These are phyloP conservation scores for Reticulascus tulasneorum DNA, from an alignment of 2,329 filamentous ascomycete genomes.

Conservation along the genomic window DNA sequence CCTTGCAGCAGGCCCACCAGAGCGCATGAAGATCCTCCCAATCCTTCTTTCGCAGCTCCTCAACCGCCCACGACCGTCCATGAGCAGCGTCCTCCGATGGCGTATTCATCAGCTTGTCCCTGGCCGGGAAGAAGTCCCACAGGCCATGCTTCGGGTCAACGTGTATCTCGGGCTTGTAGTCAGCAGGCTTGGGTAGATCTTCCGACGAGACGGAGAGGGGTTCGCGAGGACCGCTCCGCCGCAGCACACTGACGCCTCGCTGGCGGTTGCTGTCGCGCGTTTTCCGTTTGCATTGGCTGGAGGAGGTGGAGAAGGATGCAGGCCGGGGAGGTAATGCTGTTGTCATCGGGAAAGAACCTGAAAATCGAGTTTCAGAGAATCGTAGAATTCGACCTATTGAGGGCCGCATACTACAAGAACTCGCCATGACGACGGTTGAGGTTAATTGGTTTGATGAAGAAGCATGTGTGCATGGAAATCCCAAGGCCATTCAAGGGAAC, in stretches of 20 bases:
- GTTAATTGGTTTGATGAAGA: constrained; percentile 7
- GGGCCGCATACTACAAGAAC: constrained; percentile 22
- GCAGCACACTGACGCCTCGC: constrained; percentile 78
- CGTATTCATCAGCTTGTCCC: constrained; percentile 63
- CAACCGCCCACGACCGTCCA: constrained; percentile 77
- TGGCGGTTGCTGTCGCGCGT: constrained; percentile 72
- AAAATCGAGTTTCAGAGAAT: constrained; percentile 7
- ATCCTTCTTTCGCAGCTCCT: constrained; percentile 82
- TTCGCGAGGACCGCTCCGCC: constrained; percentile 70
- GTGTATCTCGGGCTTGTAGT: constrained; percentile 54
- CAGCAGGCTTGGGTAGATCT: constrained; percentile 68
- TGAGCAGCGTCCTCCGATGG: constrained; percentile 68
- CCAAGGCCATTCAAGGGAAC: too few relatives aligned
- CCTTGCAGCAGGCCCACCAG: constrained; percentile 93
- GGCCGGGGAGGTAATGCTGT: background rate
- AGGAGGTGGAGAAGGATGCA: constrained; percentile 51
- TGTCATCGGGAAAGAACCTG: constrained; percentile 4
- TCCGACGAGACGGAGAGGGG: constrained; percentile 70
- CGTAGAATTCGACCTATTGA: constrained; percentile 24
- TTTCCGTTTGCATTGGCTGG: constrained; percentile 43
- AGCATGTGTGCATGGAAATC: too few relatives aligned
- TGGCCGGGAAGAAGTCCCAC: constrained; percentile 82
- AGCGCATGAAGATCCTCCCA: constrained; percentile 91
- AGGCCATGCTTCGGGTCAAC: constrained; percentile 77
- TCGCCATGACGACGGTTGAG: constrained; percentile 22